These are phyloP conservation scores for Shiraia sp. DNA, from an alignment of 2,329 filamentous ascomycete species.

Conservation along the genomic window DNA sequence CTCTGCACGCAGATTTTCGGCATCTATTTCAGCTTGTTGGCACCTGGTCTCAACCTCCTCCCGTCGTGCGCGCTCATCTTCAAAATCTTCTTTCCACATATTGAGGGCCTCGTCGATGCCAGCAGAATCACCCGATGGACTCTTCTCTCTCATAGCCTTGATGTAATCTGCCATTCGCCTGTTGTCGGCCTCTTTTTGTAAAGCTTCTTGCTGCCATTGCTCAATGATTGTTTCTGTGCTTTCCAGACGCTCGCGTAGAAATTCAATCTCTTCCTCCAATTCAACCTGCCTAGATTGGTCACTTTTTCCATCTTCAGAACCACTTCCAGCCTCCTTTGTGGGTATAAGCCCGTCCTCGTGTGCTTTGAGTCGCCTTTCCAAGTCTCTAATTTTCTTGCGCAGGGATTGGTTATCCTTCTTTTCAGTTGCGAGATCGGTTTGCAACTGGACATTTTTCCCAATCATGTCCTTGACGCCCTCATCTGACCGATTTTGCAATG, in stretches of 20 bases:
- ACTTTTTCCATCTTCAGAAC: slow-evolving; percentile 57
- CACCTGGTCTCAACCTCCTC: slow-evolving; percentile 86
- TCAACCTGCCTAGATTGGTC: slow-evolving; percentile 64
- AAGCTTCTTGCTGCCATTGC: slow-evolving; percentile 74
- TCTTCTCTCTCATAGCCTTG: slow-evolving; percentile 60
- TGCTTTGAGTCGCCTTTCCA: slow-evolving; percentile 76
- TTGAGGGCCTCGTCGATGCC: slow-evolving; percentile 57
- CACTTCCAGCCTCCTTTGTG: slow-evolving; percentile 47
- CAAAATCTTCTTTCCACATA: slow-evolving; percentile 93
- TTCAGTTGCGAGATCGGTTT: slow-evolving; percentile 83
- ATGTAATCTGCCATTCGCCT: slow-evolving; percentile 83
- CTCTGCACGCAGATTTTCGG: slow-evolving; percentile 81
- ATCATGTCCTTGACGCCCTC: slow-evolving; percentile 98
- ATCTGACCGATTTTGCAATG: slow-evolving; percentile 89
- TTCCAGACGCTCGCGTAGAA: slow-evolving; percentile 82
- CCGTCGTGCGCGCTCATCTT: slow-evolving; percentile 85
- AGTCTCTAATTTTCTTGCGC: slow-evolving; percentile 77
- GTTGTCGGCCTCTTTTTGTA: slow-evolving; percentile 82
- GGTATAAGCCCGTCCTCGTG: slow-evolving; percentile 56
- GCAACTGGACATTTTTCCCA: slow-evolving; percentile 93
- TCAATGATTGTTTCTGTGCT: slow-evolving; percentile 84
- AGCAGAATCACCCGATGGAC: slow-evolving; percentile 41
- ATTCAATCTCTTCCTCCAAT: slow-evolving; percentile 83
- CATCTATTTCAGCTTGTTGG: slow-evolving; percentile 89
- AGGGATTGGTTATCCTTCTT: slow-evolving; percentile 89